These are phyloP conservation scores for Lipomyces yamadae DNA, from an alignment of 805 yeast genomes.

Conservation along the genomic window DNA sequence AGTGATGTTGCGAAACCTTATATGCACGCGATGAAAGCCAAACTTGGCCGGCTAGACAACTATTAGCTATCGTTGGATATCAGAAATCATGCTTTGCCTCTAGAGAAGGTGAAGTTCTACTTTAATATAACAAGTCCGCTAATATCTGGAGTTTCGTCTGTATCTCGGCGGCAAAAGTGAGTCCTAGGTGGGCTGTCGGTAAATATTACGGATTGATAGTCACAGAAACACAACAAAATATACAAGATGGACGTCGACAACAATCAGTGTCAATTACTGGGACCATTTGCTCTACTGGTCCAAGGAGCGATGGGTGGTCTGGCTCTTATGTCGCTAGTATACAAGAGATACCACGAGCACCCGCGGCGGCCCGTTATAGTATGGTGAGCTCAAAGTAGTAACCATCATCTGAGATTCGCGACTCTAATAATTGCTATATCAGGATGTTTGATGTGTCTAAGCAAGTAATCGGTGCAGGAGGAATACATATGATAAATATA, in stretches of 20 bases:
- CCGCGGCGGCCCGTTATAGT: constrained; percentile 88
- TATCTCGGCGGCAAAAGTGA: background rate
- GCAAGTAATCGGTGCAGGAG: constrained; percentile 85
- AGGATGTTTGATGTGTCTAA: constrained; percentile 78
- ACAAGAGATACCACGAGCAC: constrained; percentile 76
- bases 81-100: background rate
- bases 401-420: background rate
- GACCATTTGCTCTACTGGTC: constrained; percentile 82
- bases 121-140: background rate
- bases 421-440: background rate
- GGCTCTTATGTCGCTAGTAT: constrained; percentile 72
- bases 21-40: background rate
- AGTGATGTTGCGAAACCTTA: background rate
- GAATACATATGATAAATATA: constrained; percentile 80
- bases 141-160: background rate
- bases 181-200: background rate
- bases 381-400: constrained; percentile 55
- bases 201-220: background rate
- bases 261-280: constrained; percentile 65
- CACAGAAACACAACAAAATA: background rate
- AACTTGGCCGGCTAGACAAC: background rate
- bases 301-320: constrained; percentile 78
- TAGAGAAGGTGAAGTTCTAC: background rate
- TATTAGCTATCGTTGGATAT: background rate
- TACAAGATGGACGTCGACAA: constrained; percentile 22